Evolutionary conservation across 805 yeast species (phyloP).

Genomic region (Wickerhamomyces silvicola): DNA sequence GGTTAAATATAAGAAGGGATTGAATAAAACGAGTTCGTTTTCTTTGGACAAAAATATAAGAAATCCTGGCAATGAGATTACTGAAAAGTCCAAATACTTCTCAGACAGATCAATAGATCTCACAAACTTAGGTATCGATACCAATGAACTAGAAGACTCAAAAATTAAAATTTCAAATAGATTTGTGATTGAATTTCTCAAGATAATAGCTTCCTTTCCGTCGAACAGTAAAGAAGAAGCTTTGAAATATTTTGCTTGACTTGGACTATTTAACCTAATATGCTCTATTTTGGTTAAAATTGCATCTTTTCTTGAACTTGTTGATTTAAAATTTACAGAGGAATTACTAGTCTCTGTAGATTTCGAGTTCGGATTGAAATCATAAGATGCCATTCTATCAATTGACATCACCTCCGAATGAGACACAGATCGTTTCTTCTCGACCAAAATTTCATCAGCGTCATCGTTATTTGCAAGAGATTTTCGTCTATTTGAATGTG

Average conservation of each 20-base stretch:
- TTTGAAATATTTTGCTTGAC: conserved; percentile 26
- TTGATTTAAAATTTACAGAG: conserved; percentile 29
- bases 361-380: conserved; percentile 36
- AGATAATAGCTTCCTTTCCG: conserved; percentile 55
- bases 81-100: conserved; percentile 33
- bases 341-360: conserved; percentile 37
- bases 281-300: conserved; percentile 58
- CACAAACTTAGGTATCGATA: conserved; percentile 28
- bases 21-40: conserved; percentile 34
- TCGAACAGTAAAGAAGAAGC: conserved; percentile 36
- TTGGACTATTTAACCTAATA: conserved; percentile 25
- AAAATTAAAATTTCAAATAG: conserved; percentile 48
- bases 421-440: conserved; percentile 26
- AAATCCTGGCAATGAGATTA: conserved; percentile 35
- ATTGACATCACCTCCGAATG: conserved; percentile 35
- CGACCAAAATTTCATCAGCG: conserved; percentile 12
- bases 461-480: conserved; percentile 4
- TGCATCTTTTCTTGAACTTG: conserved; percentile 52
- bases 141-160: conserved; percentile 26
- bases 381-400: conserved; percentile 40
- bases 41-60: conserved; percentile 35
- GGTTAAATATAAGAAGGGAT: conserved; percentile 50
- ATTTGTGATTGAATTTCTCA: conserved; percentile 37
- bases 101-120: conserved; percentile 25
- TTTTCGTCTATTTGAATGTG: conserved; percentile 15